These are phyloP conservation scores for Orbilia oligospora DNA, from an alignment of 2,329 filamentous ascomycete genomes.

Conservation along the genomic window DNA sequence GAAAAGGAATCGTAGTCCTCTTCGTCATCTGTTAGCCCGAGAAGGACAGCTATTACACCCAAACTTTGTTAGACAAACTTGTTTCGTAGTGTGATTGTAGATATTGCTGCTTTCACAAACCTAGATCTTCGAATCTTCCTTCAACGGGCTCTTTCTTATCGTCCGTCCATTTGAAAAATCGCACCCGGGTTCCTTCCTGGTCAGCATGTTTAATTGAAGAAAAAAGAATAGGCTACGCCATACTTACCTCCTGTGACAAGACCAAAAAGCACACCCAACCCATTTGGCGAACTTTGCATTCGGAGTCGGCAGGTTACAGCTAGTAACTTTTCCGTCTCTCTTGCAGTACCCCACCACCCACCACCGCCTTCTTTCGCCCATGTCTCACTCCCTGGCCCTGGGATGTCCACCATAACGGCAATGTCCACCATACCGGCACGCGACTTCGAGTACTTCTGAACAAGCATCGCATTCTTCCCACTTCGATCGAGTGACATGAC, in stretches of 20 bases:
- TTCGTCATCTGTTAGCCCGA: constrained; percentile 55
- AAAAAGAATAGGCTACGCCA: background rate
- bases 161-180: constrained; percentile 59
- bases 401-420: constrained; percentile 51
- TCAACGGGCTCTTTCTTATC: constrained; percentile 47
- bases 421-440: constrained; percentile 54
- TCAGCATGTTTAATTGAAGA: background rate
- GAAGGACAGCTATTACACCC: constrained; percentile 43
- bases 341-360: constrained; percentile 55
- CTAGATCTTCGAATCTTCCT: constrained; percentile 51
- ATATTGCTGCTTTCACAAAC: constrained; percentile 12
- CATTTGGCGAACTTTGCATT: constrained; percentile 53
- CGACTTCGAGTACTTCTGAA: constrained; percentile 53
- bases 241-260: constrained; percentile 55
- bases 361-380: constrained; percentile 55
- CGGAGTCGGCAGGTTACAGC: constrained; percentile 55
- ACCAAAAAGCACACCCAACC: constrained; percentile 52
- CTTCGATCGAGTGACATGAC: constrained; percentile 55
- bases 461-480: constrained; percentile 58
- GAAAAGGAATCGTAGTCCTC: constrained; percentile 54
- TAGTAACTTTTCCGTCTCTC: constrained; percentile 52
- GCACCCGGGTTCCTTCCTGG: constrained; percentile 51
- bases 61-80: background rate
- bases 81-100: background rate
- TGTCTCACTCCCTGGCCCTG: constrained; percentile 53